Evolutionary conservation across 345 rosid species (phyloP), one percentile per base, ranked within the genome.

Genomic region (Corchorus capsularis): DNA sequence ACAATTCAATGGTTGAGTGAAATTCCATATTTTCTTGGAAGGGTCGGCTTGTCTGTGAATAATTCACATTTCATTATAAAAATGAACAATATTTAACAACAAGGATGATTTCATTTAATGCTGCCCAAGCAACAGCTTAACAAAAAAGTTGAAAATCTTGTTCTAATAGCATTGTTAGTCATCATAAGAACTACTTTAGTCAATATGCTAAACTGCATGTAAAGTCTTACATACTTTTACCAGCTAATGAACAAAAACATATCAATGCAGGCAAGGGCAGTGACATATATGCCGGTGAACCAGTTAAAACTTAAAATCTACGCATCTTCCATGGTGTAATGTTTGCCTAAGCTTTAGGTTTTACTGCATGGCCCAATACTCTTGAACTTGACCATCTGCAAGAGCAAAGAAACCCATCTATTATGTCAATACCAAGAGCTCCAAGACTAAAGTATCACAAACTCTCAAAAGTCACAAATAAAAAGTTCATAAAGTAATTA

Each of bases 351-450:
- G 34, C 22, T 69, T 52, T 19, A 6, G 60, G 27, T 50, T 50
- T 77, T 74, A 77, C 77, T 67, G 67, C 53, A 34, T 32, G 68
- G 49, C 63, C 73, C 86, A 77, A 15, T 88, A 84, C 75, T 75
- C 91, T 72, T 85, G 76, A 53, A 83, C 81, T 72, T 88, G 86
- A 70, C 97, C 97, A 78, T 82, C 97, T 91, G 93, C 80, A 78
- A 53, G 35, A 57, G 56, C 74, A 77, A 37, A 39, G 22, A 55
- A 71, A 6, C 50, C 8, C 60, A 17, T 13, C n/a, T 1, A 37
- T 34, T 22, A 56, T 66, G 54, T 14, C 50, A 43, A 45, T 49
- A 32, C 54, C 17, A 20, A 27, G 27, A 27, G 27, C 27, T 27
- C 27, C 27, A 27, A 17, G 59, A 27, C 59, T 46, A 57, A 73